Evolutionary conservation across 352 stramenopile genomes (phyloP), one percentile per base, ranked within the genome.

Genomic region (Blastocystis sp.): DNA sequence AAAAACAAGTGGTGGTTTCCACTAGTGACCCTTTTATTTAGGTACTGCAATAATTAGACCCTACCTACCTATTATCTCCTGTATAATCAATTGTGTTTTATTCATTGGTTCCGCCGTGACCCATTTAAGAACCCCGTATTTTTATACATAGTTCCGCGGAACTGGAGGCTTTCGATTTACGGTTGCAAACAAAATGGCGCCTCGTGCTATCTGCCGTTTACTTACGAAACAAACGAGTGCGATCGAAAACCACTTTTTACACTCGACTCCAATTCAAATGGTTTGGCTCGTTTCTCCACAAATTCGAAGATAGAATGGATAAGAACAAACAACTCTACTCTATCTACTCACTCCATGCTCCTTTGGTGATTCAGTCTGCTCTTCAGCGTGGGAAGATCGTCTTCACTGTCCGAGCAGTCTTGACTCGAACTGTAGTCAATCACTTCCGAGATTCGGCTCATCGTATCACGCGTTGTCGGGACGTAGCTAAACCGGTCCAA

Each of bases 51-150:
- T 75, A 14, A 34, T 27, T 40, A 0, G 36, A 34, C 16, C 24
- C 21, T 27, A 6, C 27, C 21, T 27, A 32, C 42, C 11, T 73
- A 78, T 57, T 56, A 63, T 40, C 34, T 61, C 24, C 24, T 42
- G 44, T 57, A 59, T 38, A 57, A 78, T 59, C 29, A 56, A 44
- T 57, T 61, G 67, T 78, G 67, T 78, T 38, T 42, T 78, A 34
- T 7, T 14, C 6, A 18, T 9, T 38, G 29, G 57, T 78, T 78
- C 67, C 14, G 48, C n/a, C 67, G 67, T 78, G 67, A 63, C 4
- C 32, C 32, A 67, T 6, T n/a, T n/a, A n/a, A n/a, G n/a, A n/a
- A n/a, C n/a, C n/a, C n/a, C n/a, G n/a, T n/a, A n/a, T n/a, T n/a
- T n/a, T n/a, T n/a, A n/a, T n/a, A n/a, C n/a, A n/a, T n/a, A n/a